A percentile compares a stretch with the other conserved stretches of the same genome.
Evolutionary conservation across 2,329 filamentous ascomycete genomes (phyloP).

Genomic region (Trichoderma sp.): DNA sequence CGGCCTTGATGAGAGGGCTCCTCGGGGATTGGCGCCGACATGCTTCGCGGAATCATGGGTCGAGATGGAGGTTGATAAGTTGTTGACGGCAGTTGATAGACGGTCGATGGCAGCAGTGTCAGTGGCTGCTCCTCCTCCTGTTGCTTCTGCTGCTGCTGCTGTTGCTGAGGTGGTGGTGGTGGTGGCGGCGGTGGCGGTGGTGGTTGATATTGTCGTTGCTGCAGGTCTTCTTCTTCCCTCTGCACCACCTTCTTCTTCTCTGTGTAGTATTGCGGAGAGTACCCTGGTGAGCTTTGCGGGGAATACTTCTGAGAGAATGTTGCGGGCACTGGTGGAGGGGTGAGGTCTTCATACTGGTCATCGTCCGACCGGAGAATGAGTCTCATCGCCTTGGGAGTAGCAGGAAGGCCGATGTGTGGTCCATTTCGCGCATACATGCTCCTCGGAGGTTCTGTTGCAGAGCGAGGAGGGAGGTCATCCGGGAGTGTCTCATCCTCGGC

Average conservation of each 20-base stretch:
- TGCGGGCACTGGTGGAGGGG: slow-evolving; percentile 51
- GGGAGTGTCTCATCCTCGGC: slow-evolving; percentile 42
- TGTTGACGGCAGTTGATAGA: slow-evolving; percentile 60
- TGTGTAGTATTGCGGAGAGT: slow-evolving; percentile 30
- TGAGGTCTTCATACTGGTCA: slow-evolving; percentile 33
- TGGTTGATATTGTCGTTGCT: neutral
- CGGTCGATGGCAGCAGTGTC: slow-evolving; percentile 57
- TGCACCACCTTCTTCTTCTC: slow-evolving; percentile 30
- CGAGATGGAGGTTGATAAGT: slow-evolving; percentile 57
- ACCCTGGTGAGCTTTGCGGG: slow-evolving; percentile 34
- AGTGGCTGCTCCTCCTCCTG: slow-evolving; percentile 33
- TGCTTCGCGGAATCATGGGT: slow-evolving; percentile 55
- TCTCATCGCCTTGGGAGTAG: slow-evolving; percentile 88
- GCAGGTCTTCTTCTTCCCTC: neutral
- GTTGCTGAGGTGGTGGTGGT: neutral
- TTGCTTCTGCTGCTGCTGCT: slow-evolving; percentile 24
- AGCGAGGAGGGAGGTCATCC: slow-evolving; percentile 53
- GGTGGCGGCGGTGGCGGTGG: neutral
- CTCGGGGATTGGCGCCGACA: slow-evolving; percentile 56
- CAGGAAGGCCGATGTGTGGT: slow-evolving; percentile 73
- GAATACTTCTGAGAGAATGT: slow-evolving; percentile 46
- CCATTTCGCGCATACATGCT: slow-evolving; percentile 51
- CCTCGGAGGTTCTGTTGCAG: slow-evolving; percentile 62
- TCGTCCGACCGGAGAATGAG: slow-evolving; percentile 66
- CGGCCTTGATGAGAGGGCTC: slow-evolving; percentile 32